Conservation (phyloP, 345 rosid genomes). For the Melaleuca quinquenervia region DNA sequence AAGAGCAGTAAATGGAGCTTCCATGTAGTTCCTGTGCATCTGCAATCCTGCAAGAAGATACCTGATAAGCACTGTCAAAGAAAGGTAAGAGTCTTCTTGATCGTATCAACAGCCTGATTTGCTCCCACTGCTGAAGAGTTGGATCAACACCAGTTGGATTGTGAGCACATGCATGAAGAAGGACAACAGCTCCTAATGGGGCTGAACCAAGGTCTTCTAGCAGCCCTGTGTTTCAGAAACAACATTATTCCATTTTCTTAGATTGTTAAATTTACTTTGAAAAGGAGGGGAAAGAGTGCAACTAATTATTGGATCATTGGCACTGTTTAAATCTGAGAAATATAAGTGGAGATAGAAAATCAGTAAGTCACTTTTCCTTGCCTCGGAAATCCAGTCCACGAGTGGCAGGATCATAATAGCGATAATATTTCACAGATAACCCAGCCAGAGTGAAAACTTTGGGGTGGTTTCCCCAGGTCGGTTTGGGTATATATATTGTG, state of each 20-base stretch:
- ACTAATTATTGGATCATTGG: not conserved
- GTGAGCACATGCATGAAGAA: conserved; percentile 98
- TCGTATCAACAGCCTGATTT: conserved; percentile 65
- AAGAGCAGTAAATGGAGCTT: not conserved
- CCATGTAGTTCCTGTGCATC: not conserved
- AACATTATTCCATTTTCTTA: not conserved
- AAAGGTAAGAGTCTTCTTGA: conserved; percentile 74
- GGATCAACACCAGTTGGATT: conserved; percentile 99
- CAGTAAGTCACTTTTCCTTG: not conserved
- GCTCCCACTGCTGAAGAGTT: conserved; percentile 81
- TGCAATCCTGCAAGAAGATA: not conserved
- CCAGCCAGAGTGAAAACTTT: conserved; percentile 67
- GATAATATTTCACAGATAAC: conserved; percentile 59
- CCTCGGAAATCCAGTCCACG: conserved; percentile 79
- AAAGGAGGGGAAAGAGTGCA: not conserved
- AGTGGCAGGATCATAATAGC: conserved; percentile 72
- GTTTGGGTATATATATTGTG: conserved; percentile 63
- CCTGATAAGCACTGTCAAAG: conserved; percentile 98
- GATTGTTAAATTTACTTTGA: not conserved
- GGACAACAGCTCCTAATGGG: conserved; percentile 73
- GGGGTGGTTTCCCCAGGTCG: conserved; percentile 89
- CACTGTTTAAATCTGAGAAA: not conserved
- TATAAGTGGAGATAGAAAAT: not conserved
- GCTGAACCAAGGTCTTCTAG: conserved; percentile 85
- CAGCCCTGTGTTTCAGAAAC: conserved; percentile 39